A percentile compares a stretch with the other conserved stretches of the same genome.
Evolutionary conservation across 768 basidiomycete species (phyloP).

Genomic region (Tricholoma terreum): DNA sequence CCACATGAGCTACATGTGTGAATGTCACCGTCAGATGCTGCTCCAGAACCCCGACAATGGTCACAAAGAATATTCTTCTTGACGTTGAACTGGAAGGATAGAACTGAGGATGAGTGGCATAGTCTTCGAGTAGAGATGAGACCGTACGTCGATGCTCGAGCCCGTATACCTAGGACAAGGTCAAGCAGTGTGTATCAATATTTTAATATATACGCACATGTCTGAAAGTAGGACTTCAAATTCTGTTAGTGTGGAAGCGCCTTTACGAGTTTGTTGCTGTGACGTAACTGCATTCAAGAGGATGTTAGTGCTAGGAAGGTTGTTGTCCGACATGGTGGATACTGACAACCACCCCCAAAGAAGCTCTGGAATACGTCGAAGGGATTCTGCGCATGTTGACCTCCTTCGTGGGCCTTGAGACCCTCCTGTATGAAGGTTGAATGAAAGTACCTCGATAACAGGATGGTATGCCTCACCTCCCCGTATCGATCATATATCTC

Average conservation of each 20-base stretch:
- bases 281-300: slow-evolving; percentile 13
- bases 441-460: not conserved
- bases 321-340: not conserved
- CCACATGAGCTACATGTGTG: slow-evolving; percentile 83
- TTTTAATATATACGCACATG: slow-evolving; percentile 46
- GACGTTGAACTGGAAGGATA: slow-evolving; percentile 71
- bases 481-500: slow-evolving; percentile 93
- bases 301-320: not conserved
- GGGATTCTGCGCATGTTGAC: slow-evolving; percentile 78
- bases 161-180: slow-evolving; percentile 66
- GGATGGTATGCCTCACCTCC: slow-evolving; percentile 49
- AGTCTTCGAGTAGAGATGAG: slow-evolving; percentile 17
- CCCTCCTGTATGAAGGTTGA: slow-evolving; percentile 59
- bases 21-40: slow-evolving; percentile 84
- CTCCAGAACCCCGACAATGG: slow-evolving; percentile 94
- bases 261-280: slow-evolving; percentile 66
- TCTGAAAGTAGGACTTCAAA: slow-evolving; percentile 87
- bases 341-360: slow-evolving; percentile 70
- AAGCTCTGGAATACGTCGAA: slow-evolving; percentile 94
- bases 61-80: slow-evolving; percentile 92
- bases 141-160: slow-evolving; percentile 74
- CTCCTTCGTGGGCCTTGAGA: slow-evolving; percentile 85
- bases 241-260: slow-evolving; percentile 73
- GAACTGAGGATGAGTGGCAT: not conserved
- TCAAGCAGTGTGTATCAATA: slow-evolving; percentile 6